Evolutionary conservation across 1,284 basidiomycete genomes (phyloP), one percentile per base, ranked within the genome.

Genomic region (Volvariella volvacea): DNA sequence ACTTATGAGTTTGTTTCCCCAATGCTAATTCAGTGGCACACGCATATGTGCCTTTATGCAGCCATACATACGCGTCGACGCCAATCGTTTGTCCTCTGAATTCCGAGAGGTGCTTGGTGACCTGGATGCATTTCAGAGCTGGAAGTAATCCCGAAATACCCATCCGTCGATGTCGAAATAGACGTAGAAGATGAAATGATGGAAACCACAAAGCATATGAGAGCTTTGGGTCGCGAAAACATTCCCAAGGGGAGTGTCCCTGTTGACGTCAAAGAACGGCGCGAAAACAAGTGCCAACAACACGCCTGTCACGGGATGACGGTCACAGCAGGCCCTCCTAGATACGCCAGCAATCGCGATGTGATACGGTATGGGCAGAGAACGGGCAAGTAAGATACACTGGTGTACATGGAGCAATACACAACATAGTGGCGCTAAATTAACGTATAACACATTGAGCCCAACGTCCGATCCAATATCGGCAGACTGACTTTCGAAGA

Each of bases 61-160:
- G 75, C 95, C 95, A 98, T 39, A 95, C 94, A 65, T 99, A 97
- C 37, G 81, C 89, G 69, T 94, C 88, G 38, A 92, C 78, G 2
- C 86, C 90, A 31, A 92, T 64, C 1, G 82, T 88, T 60, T 92
- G 81, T 7, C 89, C 92, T 41, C 75, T 65, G 61, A 87, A 93
- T 43, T 92, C 85, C 7, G 82, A 84, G 48, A 97, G 74, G 56
- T 91, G 84, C 46, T 74, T 78, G 46, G 78, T 77, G 45, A 76
- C 76, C 58, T 92, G 88, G 28, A 95, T 92, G 45, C 93, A 83
- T 71, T 94, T 96, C 55, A 99, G 78, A 22, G 95, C 76, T 20
- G 93, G 91, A 25, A 99, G 69, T 30, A 99, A 78, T n/a, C 95
- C 95, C 50, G 84, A 78, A 49, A 99, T 97, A 36, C 94, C 95